Percentiles rank a stretch among this genome's conserved stretches.
These are phyloP conservation scores for Mycena kentingensis DNA, from an alignment of 768 basidiomycete genomes.

Conservation along the genomic window DNA sequence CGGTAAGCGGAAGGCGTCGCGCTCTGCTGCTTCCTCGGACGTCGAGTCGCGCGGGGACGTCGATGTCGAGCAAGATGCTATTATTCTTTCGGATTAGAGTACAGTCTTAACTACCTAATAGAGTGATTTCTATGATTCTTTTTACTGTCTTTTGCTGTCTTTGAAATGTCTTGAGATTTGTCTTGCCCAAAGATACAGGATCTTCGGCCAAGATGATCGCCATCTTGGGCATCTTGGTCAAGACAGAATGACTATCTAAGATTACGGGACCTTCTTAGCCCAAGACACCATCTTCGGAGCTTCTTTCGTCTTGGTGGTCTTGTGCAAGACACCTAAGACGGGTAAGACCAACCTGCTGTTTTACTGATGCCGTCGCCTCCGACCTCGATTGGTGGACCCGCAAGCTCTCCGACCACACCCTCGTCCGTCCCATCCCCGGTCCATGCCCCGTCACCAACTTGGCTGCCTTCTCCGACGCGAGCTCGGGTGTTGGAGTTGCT, in stretches of 20 bases:
- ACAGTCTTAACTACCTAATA: too few species aligned
- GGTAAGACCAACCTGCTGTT: not conserved
- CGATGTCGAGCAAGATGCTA: too few species aligned
- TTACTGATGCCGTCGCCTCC: not conserved
- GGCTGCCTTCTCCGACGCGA: conserved; percentile 38
- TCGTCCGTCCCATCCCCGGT: too few species aligned
- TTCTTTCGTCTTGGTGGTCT: not conserved
- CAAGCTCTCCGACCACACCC: too few species aligned
- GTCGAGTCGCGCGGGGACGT: too few species aligned
- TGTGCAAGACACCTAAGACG: not conserved
- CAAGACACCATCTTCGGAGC: not conserved
- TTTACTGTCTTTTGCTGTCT: not conserved
- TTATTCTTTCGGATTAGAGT: too few species aligned
- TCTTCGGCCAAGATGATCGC: not conserved
- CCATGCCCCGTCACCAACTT: too few species aligned
- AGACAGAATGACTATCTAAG: not conserved
- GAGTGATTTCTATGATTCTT: too few species aligned
- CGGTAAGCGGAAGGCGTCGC: not conserved
- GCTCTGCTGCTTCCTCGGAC: not conserved
- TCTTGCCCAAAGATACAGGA: not conserved
- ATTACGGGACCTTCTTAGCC: not conserved
- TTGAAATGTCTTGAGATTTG: not conserved
- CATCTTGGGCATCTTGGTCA: not conserved
- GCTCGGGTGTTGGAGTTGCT: conserved; percentile 21
- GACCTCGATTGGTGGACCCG: too few species aligned